A percentile compares a stretch with the other conserved stretches of the same genome.
phyloP scores from a whole-genome alignment of 805 yeast genomes.

The Candida endomychidarum region DNA sequence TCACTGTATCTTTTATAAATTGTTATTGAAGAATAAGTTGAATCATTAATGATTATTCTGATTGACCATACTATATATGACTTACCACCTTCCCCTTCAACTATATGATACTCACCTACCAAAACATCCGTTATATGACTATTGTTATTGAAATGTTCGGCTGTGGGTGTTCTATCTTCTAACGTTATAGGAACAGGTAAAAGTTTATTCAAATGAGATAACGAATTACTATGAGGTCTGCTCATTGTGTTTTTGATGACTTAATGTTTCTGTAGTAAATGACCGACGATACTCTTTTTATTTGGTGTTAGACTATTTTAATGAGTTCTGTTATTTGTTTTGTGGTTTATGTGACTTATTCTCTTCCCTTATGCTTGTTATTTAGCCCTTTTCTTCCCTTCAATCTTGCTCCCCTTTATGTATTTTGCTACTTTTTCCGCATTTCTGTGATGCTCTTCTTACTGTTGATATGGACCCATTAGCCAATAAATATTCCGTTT shows the following conservation, averaged over 20 bases:
- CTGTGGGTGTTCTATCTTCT: constrained; percentile 19
- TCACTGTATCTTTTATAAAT: constrained; percentile 66
- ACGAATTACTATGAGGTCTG: constrained; percentile 19
- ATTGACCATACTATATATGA: constrained; percentile 42
- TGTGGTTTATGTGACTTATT: no score
- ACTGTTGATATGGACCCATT: constrained; percentile 46
- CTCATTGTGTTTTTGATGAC: constrained; percentile 5
- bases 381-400: no score
- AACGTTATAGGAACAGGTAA: constrained; percentile 41
- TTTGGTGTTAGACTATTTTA: no score
- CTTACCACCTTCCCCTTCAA: constrained; percentile 38
- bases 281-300: no score
- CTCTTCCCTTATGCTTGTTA: no score
- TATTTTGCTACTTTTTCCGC: constrained; percentile 5
- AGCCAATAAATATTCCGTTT: constrained; percentile 46
- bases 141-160: constrained; percentile 18
- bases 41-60: constrained; percentile 36
- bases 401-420: not conserved
- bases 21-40: constrained; percentile 40
- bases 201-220: constrained; percentile 27
- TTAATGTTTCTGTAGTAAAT: no score
- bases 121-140: constrained; percentile 42
- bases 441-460: constrained; percentile 2
- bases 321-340: no score
- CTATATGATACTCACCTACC: constrained; percentile 40